Percentiles rank a stretch among this genome's conserved stretches.
These are phyloP conservation scores for Sporisorium reilianum DNA, from an alignment of 1,284 basidiomycete genomes.

Conservation along the genomic window DNA sequence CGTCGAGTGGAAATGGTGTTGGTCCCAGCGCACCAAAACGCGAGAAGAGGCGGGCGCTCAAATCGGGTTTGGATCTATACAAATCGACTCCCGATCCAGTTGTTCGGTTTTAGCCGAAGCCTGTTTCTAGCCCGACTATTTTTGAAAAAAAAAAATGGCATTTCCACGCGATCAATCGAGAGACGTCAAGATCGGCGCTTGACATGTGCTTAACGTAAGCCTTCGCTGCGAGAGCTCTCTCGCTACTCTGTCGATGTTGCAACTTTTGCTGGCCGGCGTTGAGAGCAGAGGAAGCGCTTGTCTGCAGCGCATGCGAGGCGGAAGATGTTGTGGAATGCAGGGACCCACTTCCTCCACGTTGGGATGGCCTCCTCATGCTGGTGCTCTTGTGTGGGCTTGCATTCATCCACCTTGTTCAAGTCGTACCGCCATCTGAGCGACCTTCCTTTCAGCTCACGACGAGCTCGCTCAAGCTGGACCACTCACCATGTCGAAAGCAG, in stretches of 20 bases:
- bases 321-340: neutral
- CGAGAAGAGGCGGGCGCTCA: neutral
- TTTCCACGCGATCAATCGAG: neutral
- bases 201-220: conserved; percentile 31
- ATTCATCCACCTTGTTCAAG: neutral
- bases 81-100: neutral
- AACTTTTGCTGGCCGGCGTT: neutral
- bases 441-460: too few species aligned
- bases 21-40: conserved; percentile 24
- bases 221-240: neutral
- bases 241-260: neutral
- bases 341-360: neutral
- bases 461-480: too few species aligned
- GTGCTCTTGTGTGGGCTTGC: neutral
- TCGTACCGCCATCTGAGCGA: neutral
- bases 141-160: neutral
- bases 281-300: neutral
- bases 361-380: neutral
- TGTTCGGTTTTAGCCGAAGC: neutral
- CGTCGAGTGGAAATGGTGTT: conserved; percentile 14
- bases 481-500: conserved; percentile 43
- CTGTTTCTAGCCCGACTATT: neutral
- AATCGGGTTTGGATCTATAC: neutral
- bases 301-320: too few species aligned
- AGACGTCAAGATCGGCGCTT: conserved; percentile 40